A percentile compares a stretch with the other conserved stretches of the same genome.
Evolutionary conservation across 75 land plant species (phyloP).

Genomic region (Pseudotsuga menziesii): DNA sequence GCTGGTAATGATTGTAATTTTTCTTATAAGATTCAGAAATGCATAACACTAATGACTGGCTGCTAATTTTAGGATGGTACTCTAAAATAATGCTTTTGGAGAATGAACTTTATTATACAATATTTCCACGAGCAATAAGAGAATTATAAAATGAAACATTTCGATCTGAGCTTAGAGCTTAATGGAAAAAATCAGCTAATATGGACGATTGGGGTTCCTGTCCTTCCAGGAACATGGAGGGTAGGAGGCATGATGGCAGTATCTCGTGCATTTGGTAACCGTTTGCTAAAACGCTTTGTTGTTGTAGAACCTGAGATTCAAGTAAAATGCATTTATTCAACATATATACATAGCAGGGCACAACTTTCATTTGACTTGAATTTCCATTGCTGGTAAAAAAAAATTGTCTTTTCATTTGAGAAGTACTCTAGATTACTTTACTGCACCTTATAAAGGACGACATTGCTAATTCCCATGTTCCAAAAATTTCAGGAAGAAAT

Average conservation of each 20-base stretch:
- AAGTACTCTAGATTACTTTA: background rate
- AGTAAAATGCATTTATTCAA: conserved; percentile 28
- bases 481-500: conserved; percentile 2
- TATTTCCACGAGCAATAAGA: background rate
- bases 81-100: background rate
- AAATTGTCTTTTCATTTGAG: background rate
- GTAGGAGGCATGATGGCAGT: conserved; percentile 97
- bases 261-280: conserved; percentile 97
- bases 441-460: background rate
- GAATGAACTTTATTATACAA: background rate
- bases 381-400: background rate
- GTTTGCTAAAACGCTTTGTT: conserved; percentile 84
- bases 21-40: background rate
- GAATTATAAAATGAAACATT: too few relatives aligned
- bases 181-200: background rate
- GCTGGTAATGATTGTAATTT: conserved; percentile 46
- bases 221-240: conserved; percentile 87
- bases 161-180: too few relatives aligned
- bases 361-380: background rate
- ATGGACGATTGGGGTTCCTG: background rate
- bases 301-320: conserved; percentile 93
- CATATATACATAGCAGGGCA: background rate
- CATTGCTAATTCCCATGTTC: background rate
- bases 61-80: background rate
- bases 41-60: background rate